phyloP scores from a whole-genome alignment of 2,329 filamentous ascomycete species.

The Sporothrix humicola region DNA sequence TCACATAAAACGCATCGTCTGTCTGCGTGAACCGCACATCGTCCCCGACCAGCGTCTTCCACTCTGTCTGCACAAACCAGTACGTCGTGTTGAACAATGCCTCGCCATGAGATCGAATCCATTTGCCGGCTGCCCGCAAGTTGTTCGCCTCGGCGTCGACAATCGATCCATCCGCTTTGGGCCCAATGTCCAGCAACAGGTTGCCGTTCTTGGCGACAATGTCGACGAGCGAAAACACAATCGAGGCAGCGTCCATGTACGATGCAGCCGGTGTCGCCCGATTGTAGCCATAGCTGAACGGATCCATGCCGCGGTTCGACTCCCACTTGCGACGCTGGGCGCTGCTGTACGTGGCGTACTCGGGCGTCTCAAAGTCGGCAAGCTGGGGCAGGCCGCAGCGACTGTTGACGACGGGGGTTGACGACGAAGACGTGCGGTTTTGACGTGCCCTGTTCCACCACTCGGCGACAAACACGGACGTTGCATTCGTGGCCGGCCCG shows the following conservation, averaged over 20 bases:
- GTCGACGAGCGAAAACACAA: constrained; percentile 57
- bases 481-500: constrained; percentile 48
- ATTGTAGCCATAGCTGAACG: constrained; percentile 65
- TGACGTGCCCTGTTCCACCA: constrained; percentile 50
- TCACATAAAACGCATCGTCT: constrained; percentile 54
- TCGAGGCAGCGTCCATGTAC: constrained; percentile 59
- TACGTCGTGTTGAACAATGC: constrained; percentile 63
- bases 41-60: constrained; percentile 17
- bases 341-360: constrained; percentile 58
- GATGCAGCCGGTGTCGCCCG: constrained; percentile 54
- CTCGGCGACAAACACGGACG: constrained; percentile 48
- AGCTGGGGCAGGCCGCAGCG: constrained; percentile 56
- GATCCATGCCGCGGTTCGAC: constrained; percentile 64
- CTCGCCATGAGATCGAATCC: constrained; percentile 51
- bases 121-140: constrained; percentile 55
- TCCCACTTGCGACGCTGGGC: constrained; percentile 65
- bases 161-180: constrained; percentile 60
- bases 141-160: constrained; percentile 54
- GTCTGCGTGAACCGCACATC: constrained; percentile 55
- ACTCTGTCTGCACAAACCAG: constrained; percentile 50
- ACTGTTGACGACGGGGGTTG: constrained; percentile 53
- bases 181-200: constrained; percentile 62
- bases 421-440: neutral
- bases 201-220: constrained; percentile 63
- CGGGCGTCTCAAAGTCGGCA: constrained; percentile 66